phyloP scores from a whole-genome alignment of 768 basidiomycete genomes.

The Phlebiopsis gigantea region DNA sequence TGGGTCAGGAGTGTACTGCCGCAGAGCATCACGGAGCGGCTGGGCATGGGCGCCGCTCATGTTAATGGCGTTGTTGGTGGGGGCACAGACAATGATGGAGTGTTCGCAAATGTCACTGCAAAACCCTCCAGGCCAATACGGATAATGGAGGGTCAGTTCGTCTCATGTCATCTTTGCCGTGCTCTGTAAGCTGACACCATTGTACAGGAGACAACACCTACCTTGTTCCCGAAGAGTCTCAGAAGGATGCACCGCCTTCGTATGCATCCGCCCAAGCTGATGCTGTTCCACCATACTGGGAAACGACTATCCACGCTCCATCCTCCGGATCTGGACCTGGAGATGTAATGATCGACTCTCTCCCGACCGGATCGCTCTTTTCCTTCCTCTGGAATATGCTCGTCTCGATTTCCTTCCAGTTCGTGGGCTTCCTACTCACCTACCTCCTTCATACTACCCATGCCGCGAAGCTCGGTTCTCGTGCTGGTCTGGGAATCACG shows the following conservation, averaged over 20 bases:
- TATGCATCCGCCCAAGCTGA: conserved; percentile 91
- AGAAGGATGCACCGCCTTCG: conserved; percentile 84
- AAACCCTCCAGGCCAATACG: conserved; percentile 57
- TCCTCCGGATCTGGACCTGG: conserved; percentile 40
- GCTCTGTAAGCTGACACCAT: background rate
- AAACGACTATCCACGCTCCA: conserved; percentile 93
- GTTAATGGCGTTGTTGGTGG: conserved; percentile 39
- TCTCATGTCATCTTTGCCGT: background rate
- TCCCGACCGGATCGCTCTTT: conserved; percentile 75
- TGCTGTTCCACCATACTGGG: conserved; percentile 97
- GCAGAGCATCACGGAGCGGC: conserved; percentile 52
- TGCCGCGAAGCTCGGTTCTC: conserved; percentile 88
- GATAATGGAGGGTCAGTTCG: conserved; percentile 41
- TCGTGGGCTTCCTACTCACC: conserved; percentile 88
- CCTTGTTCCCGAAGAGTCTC: conserved; percentile 76
- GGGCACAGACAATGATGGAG: conserved; percentile 83
- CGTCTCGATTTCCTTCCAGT: conserved; percentile 95
- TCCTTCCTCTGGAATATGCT: conserved; percentile 73
- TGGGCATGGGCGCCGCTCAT: conserved; percentile 30
- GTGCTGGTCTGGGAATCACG: conserved; percentile 95
- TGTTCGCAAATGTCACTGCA: conserved; percentile 91
- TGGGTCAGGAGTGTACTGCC: conserved; percentile 55
- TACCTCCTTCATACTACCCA: conserved; percentile 92
- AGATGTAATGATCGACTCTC: conserved; percentile 85
- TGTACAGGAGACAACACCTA: conserved; percentile 61